Conservation (phyloP, 768 basidiomycete species). For the Ramaria sp. region DNA sequence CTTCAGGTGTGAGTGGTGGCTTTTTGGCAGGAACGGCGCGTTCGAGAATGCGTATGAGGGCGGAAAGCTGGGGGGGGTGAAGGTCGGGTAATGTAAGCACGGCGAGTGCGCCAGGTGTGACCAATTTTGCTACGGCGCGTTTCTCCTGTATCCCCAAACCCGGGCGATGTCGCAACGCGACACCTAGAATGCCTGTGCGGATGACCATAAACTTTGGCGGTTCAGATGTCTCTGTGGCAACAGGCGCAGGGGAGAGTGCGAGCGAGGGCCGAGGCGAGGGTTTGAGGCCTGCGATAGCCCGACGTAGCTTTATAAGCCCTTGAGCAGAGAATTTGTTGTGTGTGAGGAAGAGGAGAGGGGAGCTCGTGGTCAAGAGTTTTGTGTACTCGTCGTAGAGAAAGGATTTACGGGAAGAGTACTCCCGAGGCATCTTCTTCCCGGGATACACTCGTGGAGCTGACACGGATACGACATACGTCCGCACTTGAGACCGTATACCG, state of each 20-base stretch:
- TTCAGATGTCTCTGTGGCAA: background rate
- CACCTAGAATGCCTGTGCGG: conserved; percentile 71
- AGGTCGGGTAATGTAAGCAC: conserved; percentile 55
- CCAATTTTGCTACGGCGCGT: conserved; percentile 41
- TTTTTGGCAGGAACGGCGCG: conserved; percentile 52
- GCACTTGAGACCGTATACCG: conserved; percentile 8
- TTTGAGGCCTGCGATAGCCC: conserved; percentile 54
- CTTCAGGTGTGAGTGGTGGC: conserved; percentile 36
- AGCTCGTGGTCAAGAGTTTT: conserved; percentile 47
- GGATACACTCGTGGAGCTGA: conserved; percentile 39
- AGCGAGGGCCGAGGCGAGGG: conserved; percentile 23
- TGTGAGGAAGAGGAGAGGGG: conserved; percentile 68
- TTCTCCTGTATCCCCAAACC: conserved; percentile 39
- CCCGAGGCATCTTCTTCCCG: conserved; percentile 47
- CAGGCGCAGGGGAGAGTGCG: conserved; percentile 15
- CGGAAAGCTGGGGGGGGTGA: conserved; percentile 61
- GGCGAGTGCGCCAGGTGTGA: conserved; percentile 46
- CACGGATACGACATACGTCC: conserved; percentile 49
- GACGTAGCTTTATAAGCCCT: conserved; percentile 56
- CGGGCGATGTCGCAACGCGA: conserved; percentile 53
- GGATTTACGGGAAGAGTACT: conserved; percentile 70
- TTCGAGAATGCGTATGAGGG: conserved; percentile 56
- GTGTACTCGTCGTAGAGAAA: conserved; percentile 75
- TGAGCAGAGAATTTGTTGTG: conserved; percentile 67
- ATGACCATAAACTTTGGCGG: conserved; percentile 55